Evolutionary conservation across 2,329 filamentous ascomycete genomes (phyloP), one percentile per base, ranked within the genome.

Genomic region (Alternaria hordeiaustralica): DNA sequence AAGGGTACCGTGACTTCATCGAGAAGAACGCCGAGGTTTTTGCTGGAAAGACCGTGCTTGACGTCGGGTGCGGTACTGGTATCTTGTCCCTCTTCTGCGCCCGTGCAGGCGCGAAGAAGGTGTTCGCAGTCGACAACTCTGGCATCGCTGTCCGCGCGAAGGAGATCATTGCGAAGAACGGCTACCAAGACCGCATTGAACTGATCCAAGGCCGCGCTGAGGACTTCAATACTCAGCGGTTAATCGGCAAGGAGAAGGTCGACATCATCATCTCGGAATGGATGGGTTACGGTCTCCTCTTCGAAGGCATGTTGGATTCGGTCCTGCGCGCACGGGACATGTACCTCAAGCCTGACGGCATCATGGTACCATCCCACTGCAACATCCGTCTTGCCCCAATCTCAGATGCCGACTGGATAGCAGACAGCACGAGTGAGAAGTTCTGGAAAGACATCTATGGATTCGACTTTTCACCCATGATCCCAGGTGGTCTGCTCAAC

Each of bases 211-310:
- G 95, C 41, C 92, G 93, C 75, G 92, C 97, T 64, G 95, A 98
- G 79, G 94, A 97, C 70, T 92, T 97, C 65, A 59, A 85, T 82
- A 60, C 86, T 94, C 21, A 94, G 92, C 58, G 74, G 41, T 63
- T 74, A 36, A 76, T 79, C 26, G 76, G 77, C 12, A 74, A 76
- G 51, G 67, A 73, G 26, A 85, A 94, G 75, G 94, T 97, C 49
- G 95, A 98, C 81, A 91, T 98, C 74, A 97, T 98, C 76, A 90
- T 98, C 64, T 96, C 92, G 63, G 94, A 98, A 80, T 98, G 94
- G 94, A 98, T 98, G 94, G 94, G 94, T 28, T 98, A 98, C 78
- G 92, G 90, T 68, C 86, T 97, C 18, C 86, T 97, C 6, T 98
- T 96, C 79, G 94, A 98, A 81, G 93, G 94, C 60, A 98, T 98